Base-by-base conservation (phyloP, 495 filamentous ascomycete genomes). In the Amorphotheca resinae region DNA sequence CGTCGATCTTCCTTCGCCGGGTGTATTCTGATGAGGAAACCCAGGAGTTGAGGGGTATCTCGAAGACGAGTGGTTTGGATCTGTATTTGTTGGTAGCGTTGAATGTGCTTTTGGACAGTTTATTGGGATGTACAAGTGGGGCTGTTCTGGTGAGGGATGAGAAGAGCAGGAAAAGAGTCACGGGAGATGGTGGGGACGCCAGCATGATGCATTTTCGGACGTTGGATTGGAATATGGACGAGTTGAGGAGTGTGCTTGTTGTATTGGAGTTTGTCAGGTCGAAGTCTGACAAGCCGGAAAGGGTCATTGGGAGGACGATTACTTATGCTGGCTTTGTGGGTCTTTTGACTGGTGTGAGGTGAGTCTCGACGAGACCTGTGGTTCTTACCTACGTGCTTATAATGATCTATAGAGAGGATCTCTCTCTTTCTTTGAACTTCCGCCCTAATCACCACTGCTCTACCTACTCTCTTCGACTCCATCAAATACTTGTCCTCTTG, bases 121-220 rank as follows among this genome's bases (percentile, higher is more conserved):
- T 81, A 18, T 72, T 83, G 63, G 79, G 79, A 1, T 83, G 78
- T 52, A 79, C 76, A 12, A 79, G 73, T 51, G 77, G 77, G 14
- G 76, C 60, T 1, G 66, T 64, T 1, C 42, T 62, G 25, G 33
- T 37, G 2, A 45, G 42, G 1, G 26, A 21, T 5, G 6, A 31
- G 15, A 22, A 45, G 22, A 15, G n/a, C 8, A 6, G 25, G 35
- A 23, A 11, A 44, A 37, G 40, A 33, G 21, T n/a, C 8, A 49
- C 48, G 9, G 44, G 52, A 17, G 50, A 41, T 33, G 12, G 3
- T 6, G 12, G 4, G 11, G 51, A 59, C 23, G 48, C 56, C 1
- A 51, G 40, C 21, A 52, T 80, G 65, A 46, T 80, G 46, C 79
- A 82, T 57, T 83, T 81, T 49, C 61, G 79, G 7, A 79, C 76